phyloP scores from a whole-genome alignment of 2,329 filamentous ascomycete species.

The Boeremia exigua region DNA sequence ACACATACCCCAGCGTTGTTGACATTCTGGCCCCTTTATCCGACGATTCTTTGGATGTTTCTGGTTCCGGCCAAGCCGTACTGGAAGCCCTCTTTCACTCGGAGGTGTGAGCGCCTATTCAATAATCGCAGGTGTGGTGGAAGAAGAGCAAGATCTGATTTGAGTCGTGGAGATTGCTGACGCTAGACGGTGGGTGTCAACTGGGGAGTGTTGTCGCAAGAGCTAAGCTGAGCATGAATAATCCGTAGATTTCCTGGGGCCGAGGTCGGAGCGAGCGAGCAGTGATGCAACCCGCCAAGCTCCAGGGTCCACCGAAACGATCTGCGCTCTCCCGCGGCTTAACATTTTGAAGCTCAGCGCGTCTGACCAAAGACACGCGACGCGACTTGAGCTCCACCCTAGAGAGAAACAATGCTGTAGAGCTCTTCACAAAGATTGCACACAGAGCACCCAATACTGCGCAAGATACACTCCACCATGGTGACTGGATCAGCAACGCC shows the following conservation, averaged over 20 bases:
- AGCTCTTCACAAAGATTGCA: not conserved
- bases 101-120: not conserved
- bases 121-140: not conserved
- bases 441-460: not conserved
- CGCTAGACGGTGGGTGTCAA: constrained; percentile 1
- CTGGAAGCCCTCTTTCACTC: constrained; percentile 1
- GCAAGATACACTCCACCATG: constrained; percentile 27
- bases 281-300: constrained; percentile 12
- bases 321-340: constrained; percentile 17
- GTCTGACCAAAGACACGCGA: constrained; percentile 10
- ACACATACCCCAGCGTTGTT: constrained; percentile 55
- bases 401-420: not conserved
- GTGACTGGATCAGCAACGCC: constrained; percentile 43
- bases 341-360: constrained; percentile 11
- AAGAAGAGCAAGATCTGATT: not conserved
- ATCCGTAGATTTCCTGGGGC: constrained; percentile 13
- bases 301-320: constrained; percentile 9
- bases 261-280: constrained; percentile 12
- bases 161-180: not conserved
- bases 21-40: constrained; percentile 47
- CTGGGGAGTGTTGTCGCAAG: constrained; percentile 1
- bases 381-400: not conserved
- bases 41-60: constrained; percentile 7
- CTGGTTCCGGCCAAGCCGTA: constrained; percentile 4
- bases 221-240: constrained; percentile 8